Base-by-base conservation (phyloP, 1,284 basidiomycete genomes). In the Ceratobasidium sp. region DNA sequence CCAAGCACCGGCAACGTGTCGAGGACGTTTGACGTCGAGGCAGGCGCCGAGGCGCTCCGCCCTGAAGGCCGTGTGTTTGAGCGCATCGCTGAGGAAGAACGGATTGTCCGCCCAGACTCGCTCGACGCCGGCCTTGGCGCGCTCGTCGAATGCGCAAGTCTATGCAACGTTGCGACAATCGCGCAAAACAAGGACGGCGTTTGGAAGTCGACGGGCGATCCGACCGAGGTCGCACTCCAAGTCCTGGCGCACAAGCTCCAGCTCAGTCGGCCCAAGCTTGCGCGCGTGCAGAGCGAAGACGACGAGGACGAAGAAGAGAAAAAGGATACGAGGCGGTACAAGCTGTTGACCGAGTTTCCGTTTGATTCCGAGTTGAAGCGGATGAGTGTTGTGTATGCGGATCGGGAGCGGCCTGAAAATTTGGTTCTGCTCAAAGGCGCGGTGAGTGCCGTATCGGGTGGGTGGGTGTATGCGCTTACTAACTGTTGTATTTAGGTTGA, bases 121-220 rank as follows among this genome's bases (percentile, higher is more conserved):
- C 34, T 73, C 32, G 70, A 73, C 25, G 43, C 1, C 15, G 70
- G 57, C 15, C 46, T 73, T 2, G 57, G 57, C n/a, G 70, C 70
- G 11, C 44, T 73, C 19, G 57, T 73, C 70, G 70, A 73, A 32
- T 73, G 70, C 57, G 70, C 70, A 25, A 73, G 83, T 17, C 82
- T 88, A 19, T 87, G 86, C 81, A 88, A 86, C 81, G 84, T 85
- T 78, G 86, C 87, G n/a, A 86, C 84, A 1, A 82, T 88, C 15
- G 81, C 82, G 67, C 78, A 80, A 13, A 83, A 80, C 13, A 83
- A 80, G 49, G 84, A 86, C n/a, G 88, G 87, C 34, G 83, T 86
- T 73, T 92, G 91, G 91, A 87, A 88, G 51, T 89, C 90, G 0
- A 89, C 89, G 59, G 92, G 92, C 44, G 91, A 93, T 80, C 89